Base-by-base conservation (phyloP, 2,329 filamentous ascomycete genomes). In the Aspergillus arachidicola region DNA sequence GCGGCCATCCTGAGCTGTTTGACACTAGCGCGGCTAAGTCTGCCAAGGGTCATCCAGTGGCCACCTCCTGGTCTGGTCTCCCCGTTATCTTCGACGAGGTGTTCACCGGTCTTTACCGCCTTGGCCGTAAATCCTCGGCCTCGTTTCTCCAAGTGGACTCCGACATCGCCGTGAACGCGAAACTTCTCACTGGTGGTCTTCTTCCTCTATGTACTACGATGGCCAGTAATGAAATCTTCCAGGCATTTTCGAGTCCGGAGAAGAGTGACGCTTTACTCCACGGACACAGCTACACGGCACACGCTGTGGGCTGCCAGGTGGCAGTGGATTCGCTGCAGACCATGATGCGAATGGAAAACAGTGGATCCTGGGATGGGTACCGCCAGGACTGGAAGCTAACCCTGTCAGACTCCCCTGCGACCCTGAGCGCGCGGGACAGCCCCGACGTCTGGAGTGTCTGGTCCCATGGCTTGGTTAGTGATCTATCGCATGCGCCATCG, bases 71-170 rank as follows among this genome's bases (percentile, higher is more conserved):
- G 92, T 82, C 83, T 1, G 91, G 92, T 2, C 84, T 96, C 4
- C 92, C 93, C 0, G 80, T 96, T 45, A 83, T 96, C 68, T 92
- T 93, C 67, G 92, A 96, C 73, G 93, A 96, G 74, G 92, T 96
- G 41, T 96, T 96, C 77, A 94, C 92, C 0, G 92, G 92, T 1
- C 81, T 96, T 5, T 94, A 94, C 75, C 91, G 93, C 14, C 87
- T 96, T 0, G 92, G 93, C 2, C 86, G 88, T 45, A 87, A 89
- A 72, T 88, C 86, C 1, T 84, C 91, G 0, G 87, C 90, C 0
- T 89, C 88, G 0, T 91, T 94, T 75, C 84, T 96, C 3, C 81
- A 82, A 6, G 79, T 87, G 0, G 77, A 91, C 36, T 85, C 92
- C 0, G 92, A 96, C 70, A 89, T 96, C 54, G 88, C 89, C 0